These are phyloP conservation scores for Colletotrichum tamarilloi DNA, from an alignment of 2,329 filamentous ascomycete species.

Conservation along the genomic window DNA sequence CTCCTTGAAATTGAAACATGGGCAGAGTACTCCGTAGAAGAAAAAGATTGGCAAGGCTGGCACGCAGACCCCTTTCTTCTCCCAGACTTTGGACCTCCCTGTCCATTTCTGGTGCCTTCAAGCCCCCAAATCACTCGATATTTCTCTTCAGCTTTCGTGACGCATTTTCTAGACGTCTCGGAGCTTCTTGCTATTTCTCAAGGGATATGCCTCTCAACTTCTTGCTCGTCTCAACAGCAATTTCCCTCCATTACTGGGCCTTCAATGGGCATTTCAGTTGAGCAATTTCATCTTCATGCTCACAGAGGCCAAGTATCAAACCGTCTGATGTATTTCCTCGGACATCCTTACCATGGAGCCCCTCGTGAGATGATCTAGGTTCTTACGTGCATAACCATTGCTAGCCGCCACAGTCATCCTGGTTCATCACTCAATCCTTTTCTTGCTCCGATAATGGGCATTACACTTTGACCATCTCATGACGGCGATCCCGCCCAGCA, in stretches of 20 bases:
- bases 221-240: not conserved
- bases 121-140: no score
- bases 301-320: not conserved
- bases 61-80: not conserved
- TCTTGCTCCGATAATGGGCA: no score
- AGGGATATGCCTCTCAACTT: not conserved
- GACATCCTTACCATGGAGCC: not conserved
- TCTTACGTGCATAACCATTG: not conserved
- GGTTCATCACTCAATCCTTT: not conserved
- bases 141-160: no score
- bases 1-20: no score
- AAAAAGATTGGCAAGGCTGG: not conserved
- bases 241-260: not conserved
- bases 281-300: not conserved
- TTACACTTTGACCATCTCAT: not conserved
- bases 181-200: not conserved
- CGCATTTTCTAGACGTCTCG: not conserved
- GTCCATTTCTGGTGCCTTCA: no score
- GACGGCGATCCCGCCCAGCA: not conserved
- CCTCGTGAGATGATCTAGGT: not conserved
- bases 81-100: no score
- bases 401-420: constrained; percentile 8
- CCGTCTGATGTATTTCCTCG: not conserved
- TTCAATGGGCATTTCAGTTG: not conserved
- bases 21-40: no score